Percentiles rank a stretch among this genome's conserved stretches.
Conservation (phyloP, 441 rosid species). For the Daphne laureola region DNA sequence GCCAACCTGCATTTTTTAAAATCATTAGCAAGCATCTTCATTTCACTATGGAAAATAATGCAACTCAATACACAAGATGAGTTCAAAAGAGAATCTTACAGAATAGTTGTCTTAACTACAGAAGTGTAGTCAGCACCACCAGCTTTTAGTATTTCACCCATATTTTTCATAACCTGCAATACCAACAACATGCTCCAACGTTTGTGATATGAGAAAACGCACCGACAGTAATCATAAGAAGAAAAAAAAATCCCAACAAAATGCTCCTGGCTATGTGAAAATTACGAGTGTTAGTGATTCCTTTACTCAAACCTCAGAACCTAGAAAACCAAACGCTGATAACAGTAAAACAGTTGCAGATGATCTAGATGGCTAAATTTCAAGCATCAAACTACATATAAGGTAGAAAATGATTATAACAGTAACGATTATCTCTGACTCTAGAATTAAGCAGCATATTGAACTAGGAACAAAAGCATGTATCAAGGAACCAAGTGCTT, state of each 20-base stretch:
- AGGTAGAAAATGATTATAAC: no score
- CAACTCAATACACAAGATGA: not conserved
- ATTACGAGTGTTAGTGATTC: not conserved
- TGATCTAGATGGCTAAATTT: no score
- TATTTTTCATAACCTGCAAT: constrained; percentile 65
- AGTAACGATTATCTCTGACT: no score
- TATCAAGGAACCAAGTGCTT: no score
- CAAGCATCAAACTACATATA: no score
- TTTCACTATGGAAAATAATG: constrained; percentile 2
- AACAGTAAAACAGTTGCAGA: no score
- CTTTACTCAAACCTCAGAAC: no score
- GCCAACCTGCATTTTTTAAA: constrained; percentile 56
- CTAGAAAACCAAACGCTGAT: no score
- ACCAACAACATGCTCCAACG: not conserved
- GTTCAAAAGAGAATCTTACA: constrained; percentile 30
- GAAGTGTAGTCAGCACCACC: constrained; percentile 73
- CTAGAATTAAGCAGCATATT: no score
- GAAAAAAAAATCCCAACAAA: not conserved
- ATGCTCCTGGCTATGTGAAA: not conserved
- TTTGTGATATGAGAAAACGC: not conserved
- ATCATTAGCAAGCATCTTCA: not conserved
- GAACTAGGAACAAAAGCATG: no score
- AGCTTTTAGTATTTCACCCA: constrained; percentile 92
- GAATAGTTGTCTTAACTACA: constrained; percentile 87
- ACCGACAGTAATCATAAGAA: not conserved